Evolutionary conservation across 768 basidiomycete genomes (phyloP).

Genomic region (Baorangia bicolor): DNA sequence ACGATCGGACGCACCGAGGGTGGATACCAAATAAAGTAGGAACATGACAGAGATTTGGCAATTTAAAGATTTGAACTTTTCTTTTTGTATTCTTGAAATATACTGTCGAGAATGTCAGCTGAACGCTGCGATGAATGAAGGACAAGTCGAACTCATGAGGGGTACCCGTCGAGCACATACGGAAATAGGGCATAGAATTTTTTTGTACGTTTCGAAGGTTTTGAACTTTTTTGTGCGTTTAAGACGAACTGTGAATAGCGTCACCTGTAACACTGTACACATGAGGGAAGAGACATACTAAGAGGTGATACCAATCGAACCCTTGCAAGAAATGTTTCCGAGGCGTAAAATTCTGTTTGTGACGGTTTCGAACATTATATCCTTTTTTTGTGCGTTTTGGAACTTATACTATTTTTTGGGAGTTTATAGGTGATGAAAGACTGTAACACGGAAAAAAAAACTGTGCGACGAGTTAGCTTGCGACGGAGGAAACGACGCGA

Average conservation of each 20-base stretch:
- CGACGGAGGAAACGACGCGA: background rate
- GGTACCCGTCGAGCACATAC: background rate
- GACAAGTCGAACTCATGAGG: background rate
- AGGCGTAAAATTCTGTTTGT: background rate
- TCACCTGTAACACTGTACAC: background rate
- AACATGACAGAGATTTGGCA: background rate
- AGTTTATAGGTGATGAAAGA: background rate
- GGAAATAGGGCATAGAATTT: background rate
- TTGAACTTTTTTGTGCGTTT: constrained; percentile 6
- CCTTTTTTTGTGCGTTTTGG: constrained; percentile 3
- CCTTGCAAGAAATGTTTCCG: background rate
- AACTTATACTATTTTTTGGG: background rate
- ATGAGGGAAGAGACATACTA: background rate
- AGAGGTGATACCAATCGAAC: background rate
- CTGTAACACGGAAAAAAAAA: background rate
- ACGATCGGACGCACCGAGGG: background rate
- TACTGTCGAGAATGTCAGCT: background rate
- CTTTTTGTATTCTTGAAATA: background rate
- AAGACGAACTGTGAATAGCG: background rate
- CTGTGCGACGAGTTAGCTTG: background rate
- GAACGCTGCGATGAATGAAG: background rate
- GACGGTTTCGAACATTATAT: background rate
- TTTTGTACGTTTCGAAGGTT: background rate
- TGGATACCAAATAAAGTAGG: background rate
- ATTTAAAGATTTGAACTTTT: background rate